Evolutionary conservation across 176 grass and related monocot genomes (phyloP).

Genomic region (Tillandsia fasciculata): DNA sequence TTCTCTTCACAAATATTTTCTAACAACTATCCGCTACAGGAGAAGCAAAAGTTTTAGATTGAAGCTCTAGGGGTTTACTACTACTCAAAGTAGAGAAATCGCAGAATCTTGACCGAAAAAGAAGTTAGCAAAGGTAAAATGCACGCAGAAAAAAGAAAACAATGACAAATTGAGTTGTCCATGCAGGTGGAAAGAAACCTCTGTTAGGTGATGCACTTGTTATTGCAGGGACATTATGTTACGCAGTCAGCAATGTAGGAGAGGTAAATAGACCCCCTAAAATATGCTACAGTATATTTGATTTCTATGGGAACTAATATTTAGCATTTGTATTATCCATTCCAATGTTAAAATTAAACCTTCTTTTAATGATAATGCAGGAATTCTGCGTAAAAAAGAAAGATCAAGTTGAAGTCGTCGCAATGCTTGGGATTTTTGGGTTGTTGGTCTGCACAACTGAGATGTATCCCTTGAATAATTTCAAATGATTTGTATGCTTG

Average conservation of each 20-base stretch:
- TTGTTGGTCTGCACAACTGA: constrained; percentile 39
- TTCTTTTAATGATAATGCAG: constrained; percentile 21
- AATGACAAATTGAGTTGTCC: neutral
- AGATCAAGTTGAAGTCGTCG: constrained; percentile 61
- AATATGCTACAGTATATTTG: neutral
- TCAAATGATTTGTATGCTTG: neutral
- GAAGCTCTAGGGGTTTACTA: too few species aligned
- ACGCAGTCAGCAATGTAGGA: constrained; percentile 65
- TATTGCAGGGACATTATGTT: constrained; percentile 58
- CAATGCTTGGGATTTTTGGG: constrained; percentile 59
- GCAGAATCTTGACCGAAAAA: too few species aligned
- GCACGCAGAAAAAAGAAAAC: neutral
- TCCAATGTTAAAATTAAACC: neutral
- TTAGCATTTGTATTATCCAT: constrained; percentile 4
- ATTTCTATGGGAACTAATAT: constrained; percentile 1
- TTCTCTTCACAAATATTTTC: too few species aligned
- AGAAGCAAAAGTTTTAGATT: too few species aligned
- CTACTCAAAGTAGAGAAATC: too few species aligned
- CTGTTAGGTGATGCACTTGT: constrained; percentile 63
- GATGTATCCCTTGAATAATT: constrained; percentile 49
- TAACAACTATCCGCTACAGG: too few species aligned
- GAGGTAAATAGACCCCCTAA: constrained; percentile 30
- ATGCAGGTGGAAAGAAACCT: constrained; percentile 40
- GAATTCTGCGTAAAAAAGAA: constrained; percentile 73
- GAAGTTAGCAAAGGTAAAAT: neutral